phyloP scores from a whole-genome alignment of 192 early-diverging fungal genomes.

The Entomortierella chlamydospora region DNA sequence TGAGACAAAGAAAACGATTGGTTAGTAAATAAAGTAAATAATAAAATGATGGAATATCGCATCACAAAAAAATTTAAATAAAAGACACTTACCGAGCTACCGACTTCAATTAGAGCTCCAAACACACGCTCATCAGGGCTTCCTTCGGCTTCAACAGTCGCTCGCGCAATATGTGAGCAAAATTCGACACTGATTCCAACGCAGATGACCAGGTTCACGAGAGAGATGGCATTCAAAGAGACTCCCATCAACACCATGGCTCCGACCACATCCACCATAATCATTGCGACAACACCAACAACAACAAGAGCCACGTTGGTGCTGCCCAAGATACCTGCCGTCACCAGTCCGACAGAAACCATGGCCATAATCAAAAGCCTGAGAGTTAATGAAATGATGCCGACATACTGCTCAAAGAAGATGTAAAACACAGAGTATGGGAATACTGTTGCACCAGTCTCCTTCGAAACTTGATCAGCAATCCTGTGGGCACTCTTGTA shows the following conservation, averaged over 20 bases:
- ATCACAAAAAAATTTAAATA: no score
- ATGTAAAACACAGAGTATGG: constrained; percentile 75
- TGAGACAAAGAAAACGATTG: constrained; percentile 5
- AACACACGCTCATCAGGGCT: constrained; percentile 59
- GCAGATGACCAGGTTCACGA: constrained; percentile 75
- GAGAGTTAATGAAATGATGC: constrained; percentile 62
- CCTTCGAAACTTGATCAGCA: constrained; percentile 57
- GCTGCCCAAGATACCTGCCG: constrained; percentile 61
- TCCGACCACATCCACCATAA: constrained; percentile 66
- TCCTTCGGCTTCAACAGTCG: constrained; percentile 60
- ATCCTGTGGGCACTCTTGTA: constrained; percentile 69
- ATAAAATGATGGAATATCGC: no score
- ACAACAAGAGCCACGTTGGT: constrained; percentile 64
- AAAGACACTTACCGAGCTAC: constrained; percentile 63
- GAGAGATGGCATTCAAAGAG: constrained; percentile 70
- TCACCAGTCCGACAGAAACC: constrained; percentile 65
- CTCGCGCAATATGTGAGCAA: constrained; percentile 72
- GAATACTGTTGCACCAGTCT: constrained; percentile 62
- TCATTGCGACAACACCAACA: constrained; percentile 68
- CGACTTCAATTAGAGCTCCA: constrained; percentile 65
- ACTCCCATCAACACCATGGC: constrained; percentile 68
- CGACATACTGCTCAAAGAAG: constrained; percentile 76
- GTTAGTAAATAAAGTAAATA: background rate
- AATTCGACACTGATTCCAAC: constrained; percentile 78
- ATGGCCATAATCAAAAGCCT: constrained; percentile 64